Base-by-base conservation (phyloP, 2,329 filamentous ascomycete genomes). In the Madurella mycetomatis region DNA sequence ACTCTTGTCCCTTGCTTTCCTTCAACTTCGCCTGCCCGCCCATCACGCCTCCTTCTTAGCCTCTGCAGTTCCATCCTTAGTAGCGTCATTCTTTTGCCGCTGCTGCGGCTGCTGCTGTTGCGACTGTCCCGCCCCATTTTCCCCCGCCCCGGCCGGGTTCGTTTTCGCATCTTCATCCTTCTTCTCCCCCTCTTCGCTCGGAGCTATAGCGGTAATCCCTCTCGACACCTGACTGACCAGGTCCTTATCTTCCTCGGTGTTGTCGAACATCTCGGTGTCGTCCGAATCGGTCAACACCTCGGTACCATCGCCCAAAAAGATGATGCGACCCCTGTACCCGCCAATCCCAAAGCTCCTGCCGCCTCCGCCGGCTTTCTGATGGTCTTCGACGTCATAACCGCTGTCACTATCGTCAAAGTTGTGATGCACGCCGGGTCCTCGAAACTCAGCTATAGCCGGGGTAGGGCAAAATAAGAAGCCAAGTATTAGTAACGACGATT, bases 221-320 rank as follows among this genome's bases (percentile, higher is more conserved):
- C 25, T 25, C 25, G 25, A 25, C 25, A 94, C 88, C 75, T 95
- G 90, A 70, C 87, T 92, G 61, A 83, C 86, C 60, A 92, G 79
- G 68, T 96, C 91, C 70, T 90, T 89, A 67, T 95, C 89, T 67
- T 95, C 90, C 69, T 90, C 87, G 65, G 76, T 72, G 67, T 91
- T 86, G 71, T 96, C 90, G 73, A 96, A 95, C 86, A 96, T 92
- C 66, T 96, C 91, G 61, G 88, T 85, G 68, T 96, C 91, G 72
- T 91, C 86, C 69, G 88, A 88, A 72, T 94, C 90, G 64, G 90
- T 90, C 67, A 92, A 79, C 70, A 95, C 84, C 77, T 96, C 92
- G 67, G 90, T 95, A 66, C 92, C 94, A 76, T 97, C 92, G 63
- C 92, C 92, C 64, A 99, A 83, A 69, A 96, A 86, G 72, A 97